Percentiles rank a stretch among this genome's conserved stretches.
Evolutionary conservation across 2,329 filamentous ascomycete genomes (phyloP).

Genomic region (Colletotrichum shisoi): DNA sequence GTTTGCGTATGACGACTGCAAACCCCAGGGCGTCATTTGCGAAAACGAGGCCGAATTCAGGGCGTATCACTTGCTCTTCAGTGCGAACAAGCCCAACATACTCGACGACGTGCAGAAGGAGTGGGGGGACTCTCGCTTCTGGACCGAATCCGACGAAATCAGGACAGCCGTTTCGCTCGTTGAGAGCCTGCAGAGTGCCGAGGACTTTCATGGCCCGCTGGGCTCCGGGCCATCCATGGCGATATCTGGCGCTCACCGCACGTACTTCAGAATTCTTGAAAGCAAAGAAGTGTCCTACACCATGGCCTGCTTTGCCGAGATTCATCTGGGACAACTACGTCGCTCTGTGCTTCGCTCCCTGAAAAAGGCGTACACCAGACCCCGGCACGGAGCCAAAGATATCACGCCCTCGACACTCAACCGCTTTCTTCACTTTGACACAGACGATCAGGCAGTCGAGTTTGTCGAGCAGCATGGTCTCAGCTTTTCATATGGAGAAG

Average conservation of each 20-base stretch:
- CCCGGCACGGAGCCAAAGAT: constrained; percentile 66
- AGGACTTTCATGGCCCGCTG: constrained; percentile 65
- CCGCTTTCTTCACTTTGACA: constrained; percentile 70
- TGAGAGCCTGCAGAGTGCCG: constrained; percentile 66
- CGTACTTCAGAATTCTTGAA: constrained; percentile 68
- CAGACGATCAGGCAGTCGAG: constrained; percentile 69
- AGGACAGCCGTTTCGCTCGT: constrained; percentile 68
- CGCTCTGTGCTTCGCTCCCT: constrained; percentile 65
- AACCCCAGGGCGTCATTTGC: constrained; percentile 64
- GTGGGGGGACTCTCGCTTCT: constrained; percentile 62
- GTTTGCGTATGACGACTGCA: constrained; percentile 72
- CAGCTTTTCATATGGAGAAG: constrained; percentile 55
- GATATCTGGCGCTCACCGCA: constrained; percentile 59
- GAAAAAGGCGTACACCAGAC: constrained; percentile 63
- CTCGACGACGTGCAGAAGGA: constrained; percentile 61
- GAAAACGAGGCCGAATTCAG: constrained; percentile 72
- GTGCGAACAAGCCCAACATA: constrained; percentile 66
- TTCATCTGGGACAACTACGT: constrained; percentile 70
- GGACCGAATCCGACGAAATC: constrained; percentile 64
- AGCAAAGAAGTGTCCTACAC: constrained; percentile 68
- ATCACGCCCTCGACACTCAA: constrained; percentile 66
- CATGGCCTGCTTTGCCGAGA: constrained; percentile 74
- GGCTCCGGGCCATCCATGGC: constrained; percentile 59
- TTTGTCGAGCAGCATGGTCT: constrained; percentile 69
- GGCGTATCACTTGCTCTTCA: constrained; percentile 70